Evolutionary conservation across 768 basidiomycete species (phyloP).

Genomic region (Mycena filopes): DNA sequence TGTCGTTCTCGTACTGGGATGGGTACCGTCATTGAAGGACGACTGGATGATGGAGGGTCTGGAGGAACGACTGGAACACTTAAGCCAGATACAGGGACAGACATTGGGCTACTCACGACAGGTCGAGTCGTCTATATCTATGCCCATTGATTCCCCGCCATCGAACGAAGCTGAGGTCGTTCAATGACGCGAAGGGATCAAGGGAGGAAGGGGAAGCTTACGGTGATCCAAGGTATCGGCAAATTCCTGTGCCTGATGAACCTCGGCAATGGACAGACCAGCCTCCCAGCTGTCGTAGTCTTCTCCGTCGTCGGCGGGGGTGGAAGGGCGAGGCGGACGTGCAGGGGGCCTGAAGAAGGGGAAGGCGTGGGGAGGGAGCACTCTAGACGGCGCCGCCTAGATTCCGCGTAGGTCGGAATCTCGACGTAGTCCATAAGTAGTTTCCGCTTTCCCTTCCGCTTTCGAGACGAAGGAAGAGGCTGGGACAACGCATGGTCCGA

Average conservation of each 20-base stretch:
- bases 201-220: background rate
- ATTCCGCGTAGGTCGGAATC: slow-evolving; percentile 38
- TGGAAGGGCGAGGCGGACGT: slow-evolving; percentile 13
- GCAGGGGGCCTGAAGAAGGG: slow-evolving; percentile 32
- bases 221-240: slow-evolving; percentile 12
- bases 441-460: slow-evolving; percentile 29
- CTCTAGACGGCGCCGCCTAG: slow-evolving; percentile 5
- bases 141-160: background rate
- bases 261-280: slow-evolving; percentile 31
- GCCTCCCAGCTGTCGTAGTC: slow-evolving; percentile 47
- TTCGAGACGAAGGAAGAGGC: slow-evolving; percentile 27
- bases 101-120: background rate
- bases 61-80: background rate
- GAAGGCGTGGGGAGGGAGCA: slow-evolving; percentile 34
- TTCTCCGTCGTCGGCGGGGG: slow-evolving; percentile 13
- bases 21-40: slow-evolving; percentile 24
- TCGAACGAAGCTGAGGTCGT: background rate
- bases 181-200: background rate
- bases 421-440: slow-evolving; percentile 41
- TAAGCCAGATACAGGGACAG: too few relatives aligned
- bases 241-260: slow-evolving; percentile 21
- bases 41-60: slow-evolving; percentile 5
- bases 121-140: background rate
- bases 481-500: slow-evolving; percentile 37
- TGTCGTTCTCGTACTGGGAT: slow-evolving; percentile 17